A percentile compares a stretch with the other conserved stretches of the same genome.
Evolutionary conservation across 2,329 filamentous ascomycete genomes (phyloP).

Genomic region (Emmonsia crescens): DNA sequence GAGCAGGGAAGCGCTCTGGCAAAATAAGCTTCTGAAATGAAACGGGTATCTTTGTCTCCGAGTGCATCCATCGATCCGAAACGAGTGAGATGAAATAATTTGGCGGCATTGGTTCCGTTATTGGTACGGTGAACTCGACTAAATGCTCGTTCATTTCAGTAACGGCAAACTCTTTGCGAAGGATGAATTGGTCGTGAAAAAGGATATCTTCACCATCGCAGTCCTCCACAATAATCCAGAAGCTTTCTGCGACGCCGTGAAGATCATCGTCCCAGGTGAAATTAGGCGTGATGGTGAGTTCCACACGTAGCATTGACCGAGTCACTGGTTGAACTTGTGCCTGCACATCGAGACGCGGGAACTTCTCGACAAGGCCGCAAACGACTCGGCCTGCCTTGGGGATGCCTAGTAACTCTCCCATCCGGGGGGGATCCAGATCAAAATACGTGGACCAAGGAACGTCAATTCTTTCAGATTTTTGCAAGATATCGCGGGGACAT

Average conservation of each 20-base stretch:
- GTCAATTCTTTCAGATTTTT: conserved; percentile 89
- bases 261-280: conserved; percentile 91
- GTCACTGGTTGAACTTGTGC: conserved; percentile 93
- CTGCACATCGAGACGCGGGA: conserved; percentile 83
- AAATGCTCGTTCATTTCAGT: conserved; percentile 85
- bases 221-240: conserved; percentile 96
- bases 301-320: conserved; percentile 79
- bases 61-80: conserved; percentile 97
- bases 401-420: conserved; percentile 88
- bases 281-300: conserved; percentile 82
- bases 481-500: conserved; percentile 74
- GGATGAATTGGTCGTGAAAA: conserved; percentile 86
- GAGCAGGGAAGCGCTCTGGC: conserved; percentile 88
- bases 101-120: conserved; percentile 94
- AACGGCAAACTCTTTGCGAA: conserved; percentile 78
- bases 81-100: conserved; percentile 96
- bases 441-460: conserved; percentile 92
- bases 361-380: conserved; percentile 79
- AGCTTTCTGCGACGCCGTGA: conserved; percentile 80
- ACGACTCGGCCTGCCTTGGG: conserved; percentile 79
- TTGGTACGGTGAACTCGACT: conserved; percentile 91
- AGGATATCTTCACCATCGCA: conserved; percentile 94
- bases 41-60: conserved; percentile 83
- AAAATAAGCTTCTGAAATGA: conserved; percentile 92
- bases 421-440: conserved; percentile 87